Evolutionary conservation across 495 filamentous ascomycete species (phyloP).

Genomic region (Thozetella sp.): DNA sequence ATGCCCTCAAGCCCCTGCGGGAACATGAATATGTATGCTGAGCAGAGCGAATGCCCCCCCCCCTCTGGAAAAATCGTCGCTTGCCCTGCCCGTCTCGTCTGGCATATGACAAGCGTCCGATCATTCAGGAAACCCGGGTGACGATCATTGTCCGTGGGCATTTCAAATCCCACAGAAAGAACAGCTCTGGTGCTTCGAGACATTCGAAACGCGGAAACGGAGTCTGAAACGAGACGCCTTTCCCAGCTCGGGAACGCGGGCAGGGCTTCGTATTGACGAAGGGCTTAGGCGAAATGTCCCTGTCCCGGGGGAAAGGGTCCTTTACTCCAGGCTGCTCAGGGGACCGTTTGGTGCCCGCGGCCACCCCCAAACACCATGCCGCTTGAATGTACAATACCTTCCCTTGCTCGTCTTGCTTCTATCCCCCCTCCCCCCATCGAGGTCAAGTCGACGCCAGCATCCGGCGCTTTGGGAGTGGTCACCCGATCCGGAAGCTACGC

Average conservation of each 20-base stretch:
- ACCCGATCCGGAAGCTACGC: neutral
- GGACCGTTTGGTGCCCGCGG: too few relatives aligned
- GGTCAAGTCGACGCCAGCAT: neutral
- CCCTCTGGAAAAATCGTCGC: neutral
- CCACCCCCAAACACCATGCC: too few relatives aligned
- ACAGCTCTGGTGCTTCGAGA: neutral
- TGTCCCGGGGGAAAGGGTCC: too few relatives aligned
- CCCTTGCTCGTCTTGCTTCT: neutral
- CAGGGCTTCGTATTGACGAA: neutral
- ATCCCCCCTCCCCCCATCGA: neutral
- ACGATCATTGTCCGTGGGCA: neutral
- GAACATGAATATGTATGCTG: too few relatives aligned
- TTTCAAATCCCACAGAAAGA: neutral
- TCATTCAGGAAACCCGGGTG: neutral
- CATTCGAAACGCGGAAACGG: constrained; percentile 2
- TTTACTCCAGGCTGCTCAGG: too few relatives aligned
- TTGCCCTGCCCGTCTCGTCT: neutral
- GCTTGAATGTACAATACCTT: too few relatives aligned
- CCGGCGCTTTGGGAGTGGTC: neutral
- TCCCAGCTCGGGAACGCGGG: neutral
- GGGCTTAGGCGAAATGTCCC: neutral
- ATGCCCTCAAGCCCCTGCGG: too few relatives aligned
- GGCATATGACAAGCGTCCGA: constrained; percentile 1
- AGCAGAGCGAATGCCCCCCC: too few relatives aligned
- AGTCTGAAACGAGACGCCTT: constrained; percentile 6